phyloP scores from a whole-genome alignment of 192 early-diverging fungal genomes.

The Rhizophagus prolifer region DNA sequence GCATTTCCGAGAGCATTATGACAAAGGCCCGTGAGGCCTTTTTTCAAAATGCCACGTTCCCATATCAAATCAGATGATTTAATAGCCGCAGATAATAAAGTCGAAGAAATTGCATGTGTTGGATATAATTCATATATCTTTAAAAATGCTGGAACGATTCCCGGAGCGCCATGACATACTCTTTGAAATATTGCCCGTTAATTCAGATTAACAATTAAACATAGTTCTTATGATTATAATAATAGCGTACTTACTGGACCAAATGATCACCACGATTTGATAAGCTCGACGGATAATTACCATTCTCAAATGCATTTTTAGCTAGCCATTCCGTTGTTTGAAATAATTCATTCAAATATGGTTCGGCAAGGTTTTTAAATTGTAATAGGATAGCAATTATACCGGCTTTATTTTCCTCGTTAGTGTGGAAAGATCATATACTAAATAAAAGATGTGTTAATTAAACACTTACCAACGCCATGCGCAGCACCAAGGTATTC shows the following conservation, averaged over 20 bases:
- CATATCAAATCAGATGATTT: background rate
- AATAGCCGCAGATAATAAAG: background rate
- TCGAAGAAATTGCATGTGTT: background rate
- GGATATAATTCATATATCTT: background rate
- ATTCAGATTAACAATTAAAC: background rate
- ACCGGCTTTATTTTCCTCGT: background rate
- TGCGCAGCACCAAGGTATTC: background rate
- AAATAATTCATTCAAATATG: background rate
- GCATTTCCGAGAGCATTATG: background rate
- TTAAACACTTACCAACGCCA: background rate
- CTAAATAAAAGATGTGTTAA: background rate
- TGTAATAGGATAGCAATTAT: background rate
- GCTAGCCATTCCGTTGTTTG: background rate
- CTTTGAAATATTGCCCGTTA: background rate
- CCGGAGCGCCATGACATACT: background rate
- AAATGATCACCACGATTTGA: background rate
- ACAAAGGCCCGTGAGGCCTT: conserved; percentile 1
- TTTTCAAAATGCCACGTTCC: background rate
- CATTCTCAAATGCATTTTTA: background rate
- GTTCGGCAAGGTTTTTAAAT: background rate
- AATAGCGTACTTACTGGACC: background rate
- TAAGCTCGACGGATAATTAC: background rate
- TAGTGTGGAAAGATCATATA: background rate
- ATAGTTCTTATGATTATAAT: background rate
- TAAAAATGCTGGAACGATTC: background rate